Evolutionary conservation across 176 grass and related monocot species (phyloP), one percentile per base, ranked within the genome.

Genomic region (Rhynchospora pubera): DNA sequence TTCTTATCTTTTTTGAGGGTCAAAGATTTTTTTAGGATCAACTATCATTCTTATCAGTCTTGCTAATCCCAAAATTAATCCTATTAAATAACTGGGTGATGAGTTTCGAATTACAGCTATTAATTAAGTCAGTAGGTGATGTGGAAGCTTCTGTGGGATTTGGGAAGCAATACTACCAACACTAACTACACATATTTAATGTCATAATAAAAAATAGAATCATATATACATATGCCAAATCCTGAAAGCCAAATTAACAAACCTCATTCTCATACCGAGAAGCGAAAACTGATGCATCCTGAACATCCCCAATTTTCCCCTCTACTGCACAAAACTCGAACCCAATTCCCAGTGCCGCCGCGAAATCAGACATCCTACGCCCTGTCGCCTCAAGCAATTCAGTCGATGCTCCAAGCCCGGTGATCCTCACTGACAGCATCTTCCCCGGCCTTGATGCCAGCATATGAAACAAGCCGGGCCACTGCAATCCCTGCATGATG

Each of bases 401-500:
- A 74, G 93, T 82, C 60, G 91, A 97, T 28, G 88, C 69, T 60
- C 94, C 91, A 77, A 97, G 65, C 8, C 94, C 91, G 12, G 94
- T 97, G 76, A 97, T 64, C 61, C 94, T 85, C 19, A 97, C 83
- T 28, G 90, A 97, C 13, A 86, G 86, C 34, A 86, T 57, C 77
- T 79, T 90, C 19, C 53, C 59, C 7, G 88, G 84, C 5, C 89
- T 90, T 19, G 94, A 97, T 5, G 91, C 94, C 64, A 97, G 87
- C 78, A 94, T 94, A 82, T 97, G 89, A 89, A 97, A 97, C 1
- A 97, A 85, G 0, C 88, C 94, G 18, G 91, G 94, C 94, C 94
- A 97, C 81, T 97, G 91, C 43, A 97, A 77, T 2, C 94, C 94
- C 85, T 97, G 90, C 94, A 97, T 97, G 86, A 97, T 94, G 81